Evolutionary conservation across 768 basidiomycete species (phyloP), one percentile per base, ranked within the genome.

Genomic region (Boletus sp.): DNA sequence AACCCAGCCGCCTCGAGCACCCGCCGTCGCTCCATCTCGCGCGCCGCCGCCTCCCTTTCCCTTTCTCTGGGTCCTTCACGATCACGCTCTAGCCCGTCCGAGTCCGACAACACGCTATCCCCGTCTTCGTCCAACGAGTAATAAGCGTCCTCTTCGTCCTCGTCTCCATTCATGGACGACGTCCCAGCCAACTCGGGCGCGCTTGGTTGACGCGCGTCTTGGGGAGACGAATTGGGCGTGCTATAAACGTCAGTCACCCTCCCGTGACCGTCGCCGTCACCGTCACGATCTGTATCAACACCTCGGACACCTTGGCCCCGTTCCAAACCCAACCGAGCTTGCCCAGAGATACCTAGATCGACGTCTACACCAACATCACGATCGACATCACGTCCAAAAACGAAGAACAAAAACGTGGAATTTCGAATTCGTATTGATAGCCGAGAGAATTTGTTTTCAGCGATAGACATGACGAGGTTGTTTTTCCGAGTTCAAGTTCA

Each of bases 1-100:
- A 97, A 75, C 3, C 95, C 95, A 0, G 94, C 94, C 0, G 92
- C 90, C 67, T 92, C 85, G n/a, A 98, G 76, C 7, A 97, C 92
- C 18, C 87, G 80, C 62, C 84, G 84, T 20, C 92, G 79, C 67
- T 96, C 94, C 17, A 80, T 73, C 55, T 86, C 92, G 32, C 91
- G 83, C 17, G 83, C 81, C 50, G 78, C 78, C 11, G 75, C 76
- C 52, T 86, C 83, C 17, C 4, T 54, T 42, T 80, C 78, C 36
- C 15, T 39, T 9, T 12, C 11, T 9, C 17, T 9, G 4, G 11
- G 4, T 39, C 61, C 64, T 51, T 67, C 67, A 28, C 47, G 47
- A 12, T 32, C 53, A 39, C 37, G 12, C 9, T 40, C 51, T 37
- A 42, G 44, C 39, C 45, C 61, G 7, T 37, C 18, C 40, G 40